Evolutionary conservation across 2,329 filamentous ascomycete species (phyloP).

Genomic region (Fusarium pseudocircinatum): DNA sequence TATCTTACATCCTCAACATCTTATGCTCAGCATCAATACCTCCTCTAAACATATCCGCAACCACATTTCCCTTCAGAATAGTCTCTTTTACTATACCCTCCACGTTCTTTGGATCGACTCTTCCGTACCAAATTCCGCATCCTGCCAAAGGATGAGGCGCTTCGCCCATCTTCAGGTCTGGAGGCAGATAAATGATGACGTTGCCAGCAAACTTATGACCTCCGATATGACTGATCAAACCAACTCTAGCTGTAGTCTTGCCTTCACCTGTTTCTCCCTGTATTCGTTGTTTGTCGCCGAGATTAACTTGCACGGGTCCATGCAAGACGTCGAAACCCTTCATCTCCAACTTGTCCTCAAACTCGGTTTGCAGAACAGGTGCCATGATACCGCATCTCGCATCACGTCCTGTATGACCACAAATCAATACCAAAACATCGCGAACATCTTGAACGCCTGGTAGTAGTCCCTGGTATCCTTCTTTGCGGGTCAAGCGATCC

Average conservation of each 20-base stretch:
- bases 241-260: slow-evolving; percentile 66
- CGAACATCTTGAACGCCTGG: slow-evolving; percentile 67
- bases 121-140: slow-evolving; percentile 83
- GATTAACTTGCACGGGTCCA: slow-evolving; percentile 54
- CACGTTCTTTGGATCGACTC: slow-evolving; percentile 78
- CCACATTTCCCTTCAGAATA: slow-evolving; percentile 71
- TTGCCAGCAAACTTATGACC: slow-evolving; percentile 90
- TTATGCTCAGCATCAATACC: slow-evolving; percentile 67
- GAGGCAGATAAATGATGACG: slow-evolving; percentile 82
- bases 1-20: slow-evolving; percentile 57
- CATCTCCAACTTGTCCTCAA: slow-evolving; percentile 66
- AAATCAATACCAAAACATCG: slow-evolving; percentile 83
- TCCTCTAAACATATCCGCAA: slow-evolving; percentile 77
- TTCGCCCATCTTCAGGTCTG: slow-evolving; percentile 54
- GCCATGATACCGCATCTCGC: slow-evolving; percentile 83
- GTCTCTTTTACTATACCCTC: slow-evolving; percentile 81
- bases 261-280: slow-evolving; percentile 19
- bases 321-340: slow-evolving; percentile 60
- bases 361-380: slow-evolving; percentile 76
- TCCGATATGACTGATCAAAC: slow-evolving; percentile 80
- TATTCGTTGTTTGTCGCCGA: slow-evolving; percentile 25
- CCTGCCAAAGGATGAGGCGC: slow-evolving; percentile 69
- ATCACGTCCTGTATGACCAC: slow-evolving; percentile 86
- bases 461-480: slow-evolving; percentile 61
- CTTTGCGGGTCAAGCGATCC: slow-evolving; percentile 62